Evolutionary conservation across 176 grass and related monocot species (phyloP).

Genomic region (Phragmites australis): DNA sequence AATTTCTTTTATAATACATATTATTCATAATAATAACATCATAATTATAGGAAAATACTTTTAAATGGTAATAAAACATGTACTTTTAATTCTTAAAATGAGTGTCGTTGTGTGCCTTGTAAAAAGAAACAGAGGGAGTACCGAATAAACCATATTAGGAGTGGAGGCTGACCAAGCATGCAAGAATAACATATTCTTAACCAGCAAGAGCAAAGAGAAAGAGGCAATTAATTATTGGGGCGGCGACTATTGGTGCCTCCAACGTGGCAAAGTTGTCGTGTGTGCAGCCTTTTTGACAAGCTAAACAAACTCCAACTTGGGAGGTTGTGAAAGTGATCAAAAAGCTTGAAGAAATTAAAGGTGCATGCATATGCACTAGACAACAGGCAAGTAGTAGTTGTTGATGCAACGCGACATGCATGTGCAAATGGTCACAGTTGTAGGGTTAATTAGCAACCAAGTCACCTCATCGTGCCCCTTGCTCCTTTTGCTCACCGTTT

Average conservation of each 20-base stretch:
- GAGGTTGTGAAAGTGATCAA: conserved; percentile 34
- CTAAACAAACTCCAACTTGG: conserved; percentile 27
- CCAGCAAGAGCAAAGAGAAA: neutral
- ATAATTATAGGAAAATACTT: too few relatives aligned
- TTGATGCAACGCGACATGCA: neutral
- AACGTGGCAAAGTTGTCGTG: conserved; percentile 43
- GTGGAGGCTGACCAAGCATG: neutral
- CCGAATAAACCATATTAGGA: too few relatives aligned
- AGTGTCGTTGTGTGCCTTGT: too few relatives aligned
- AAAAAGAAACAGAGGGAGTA: too few relatives aligned
- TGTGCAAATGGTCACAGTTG: neutral
- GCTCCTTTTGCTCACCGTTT: conserved; percentile 23
- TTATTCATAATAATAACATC: too few relatives aligned
- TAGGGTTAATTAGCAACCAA: conserved; percentile 49
- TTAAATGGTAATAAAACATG: too few relatives aligned
- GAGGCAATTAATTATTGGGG: conserved; percentile 24
- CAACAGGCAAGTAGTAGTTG: too few relatives aligned
- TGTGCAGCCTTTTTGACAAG: conserved; percentile 15
- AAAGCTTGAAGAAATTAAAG: conserved; percentile 45
- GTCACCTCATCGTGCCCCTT: conserved; percentile 6
- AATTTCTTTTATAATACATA: too few relatives aligned
- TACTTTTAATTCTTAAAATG: too few relatives aligned
- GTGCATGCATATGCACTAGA: conserved; percentile 12
- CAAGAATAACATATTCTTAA: neutral
- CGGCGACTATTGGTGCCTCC: conserved; percentile 33